phyloP scores from a whole-genome alignment of 208 protist genomes.

The Naegleria fowleri region DNA sequence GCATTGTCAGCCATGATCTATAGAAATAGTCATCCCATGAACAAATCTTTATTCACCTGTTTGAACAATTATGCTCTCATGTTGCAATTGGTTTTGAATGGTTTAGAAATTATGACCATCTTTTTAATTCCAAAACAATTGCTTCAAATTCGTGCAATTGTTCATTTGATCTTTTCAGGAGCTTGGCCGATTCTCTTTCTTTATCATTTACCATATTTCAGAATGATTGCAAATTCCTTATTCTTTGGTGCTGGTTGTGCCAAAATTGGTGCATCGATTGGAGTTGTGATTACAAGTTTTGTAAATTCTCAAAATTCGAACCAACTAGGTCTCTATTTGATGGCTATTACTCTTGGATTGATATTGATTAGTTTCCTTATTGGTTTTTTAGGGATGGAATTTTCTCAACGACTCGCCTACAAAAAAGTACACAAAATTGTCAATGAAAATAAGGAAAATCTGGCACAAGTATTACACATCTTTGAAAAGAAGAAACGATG shows the following conservation, averaged over 20 bases:
- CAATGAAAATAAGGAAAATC: neutral
- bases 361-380: neutral
- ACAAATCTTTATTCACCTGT: neutral
- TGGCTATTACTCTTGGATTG: neutral
- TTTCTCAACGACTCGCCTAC: neutral
- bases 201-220: neutral
- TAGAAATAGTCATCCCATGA: neutral
- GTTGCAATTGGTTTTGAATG: neutral
- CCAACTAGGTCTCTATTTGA: neutral
- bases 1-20: neutral
- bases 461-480: neutral
- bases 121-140: neutral
- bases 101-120: neutral
- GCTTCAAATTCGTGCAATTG: neutral
- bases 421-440: neutral
- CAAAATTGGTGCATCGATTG: neutral
- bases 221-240: neutral
- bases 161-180: neutral
- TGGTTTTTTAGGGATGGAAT: neutral
- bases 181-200: neutral
- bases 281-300: neutral
- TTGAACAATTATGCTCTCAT: neutral
- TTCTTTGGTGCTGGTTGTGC: neutral
- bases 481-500: neutral
- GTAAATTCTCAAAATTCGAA: neutral